Evolutionary conservation across 2,329 filamentous ascomycete species (phyloP).

Genomic region (Fusarium humuli): DNA sequence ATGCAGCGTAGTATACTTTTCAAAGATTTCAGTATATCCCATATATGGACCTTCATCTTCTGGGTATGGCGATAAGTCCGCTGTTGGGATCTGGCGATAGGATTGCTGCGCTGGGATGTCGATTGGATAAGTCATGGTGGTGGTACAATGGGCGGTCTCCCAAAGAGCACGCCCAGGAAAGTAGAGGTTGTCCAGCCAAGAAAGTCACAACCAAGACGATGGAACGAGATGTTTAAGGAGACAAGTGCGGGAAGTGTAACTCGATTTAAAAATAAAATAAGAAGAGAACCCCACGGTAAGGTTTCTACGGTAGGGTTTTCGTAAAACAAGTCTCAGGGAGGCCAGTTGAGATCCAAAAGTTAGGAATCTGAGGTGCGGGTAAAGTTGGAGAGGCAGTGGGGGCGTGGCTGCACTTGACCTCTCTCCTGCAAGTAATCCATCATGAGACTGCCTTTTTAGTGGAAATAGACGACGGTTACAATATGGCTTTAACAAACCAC

Average conservation of each 20-base stretch:
- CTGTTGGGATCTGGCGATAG: conserved; percentile 8
- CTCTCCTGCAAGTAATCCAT: neutral
- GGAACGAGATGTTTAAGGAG: neutral
- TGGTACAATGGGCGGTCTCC: neutral
- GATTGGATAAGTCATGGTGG: conserved; percentile 42
- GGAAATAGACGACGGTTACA: neutral
- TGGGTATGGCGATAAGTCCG: conserved; percentile 28
- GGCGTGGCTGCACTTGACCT: neutral
- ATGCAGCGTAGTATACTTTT: conserved; percentile 38
- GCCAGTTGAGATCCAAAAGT: conserved; percentile 1
- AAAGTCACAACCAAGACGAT: neutral
- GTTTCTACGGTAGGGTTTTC: neutral
- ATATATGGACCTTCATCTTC: conserved; percentile 42
- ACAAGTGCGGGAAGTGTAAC: neutral
- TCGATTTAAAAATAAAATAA: neutral
- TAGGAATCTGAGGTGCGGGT: conserved; percentile 25
- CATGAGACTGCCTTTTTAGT: neutral
- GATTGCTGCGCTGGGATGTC: conserved; percentile 39
- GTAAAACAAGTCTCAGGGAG: neutral
- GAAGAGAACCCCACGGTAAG: neutral
- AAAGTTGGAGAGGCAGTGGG: neutral
- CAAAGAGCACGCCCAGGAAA: neutral
- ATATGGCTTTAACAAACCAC: neutral
- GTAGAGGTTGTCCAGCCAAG: neutral
- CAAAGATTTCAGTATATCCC: conserved; percentile 42